Evolutionary conservation across 78 protist genomes (phyloP).

Genomic region (slime mould (Dictyostelium discoideum)): dicty_2.7 NC_007090.3:2604501-2605000

Average conservation of each 20-base stretch:
- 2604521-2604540: constrained; percentile 42
- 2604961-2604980: not conserved
- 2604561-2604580: not conserved
- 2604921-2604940: constrained; percentile 19
- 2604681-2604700: constrained; percentile 45
- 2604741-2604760: constrained; percentile 30
- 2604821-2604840: constrained; percentile 36
- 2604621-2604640: not conserved
- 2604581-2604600: too few relatives aligned
- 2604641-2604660: constrained; percentile 61
- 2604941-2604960: constrained; percentile 15
- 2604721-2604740: not conserved
- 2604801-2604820: constrained; percentile 24
- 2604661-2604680: constrained; percentile 36
- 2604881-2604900: constrained; percentile 25
- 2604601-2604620: too few relatives aligned
- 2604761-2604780: constrained; percentile 40
- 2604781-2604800: constrained; percentile 37
- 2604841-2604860: constrained; percentile 33
- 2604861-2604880: constrained; percentile 32
- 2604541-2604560: not conserved
- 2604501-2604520: constrained; percentile 49
- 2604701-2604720: constrained; percentile 55
- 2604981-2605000: not conserved
- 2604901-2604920: constrained; percentile 72